Evolutionary conservation across 1,284 basidiomycete species (phyloP), one percentile per base, ranked within the genome.

Genomic region (Heterobasidion irregulare): DNA sequence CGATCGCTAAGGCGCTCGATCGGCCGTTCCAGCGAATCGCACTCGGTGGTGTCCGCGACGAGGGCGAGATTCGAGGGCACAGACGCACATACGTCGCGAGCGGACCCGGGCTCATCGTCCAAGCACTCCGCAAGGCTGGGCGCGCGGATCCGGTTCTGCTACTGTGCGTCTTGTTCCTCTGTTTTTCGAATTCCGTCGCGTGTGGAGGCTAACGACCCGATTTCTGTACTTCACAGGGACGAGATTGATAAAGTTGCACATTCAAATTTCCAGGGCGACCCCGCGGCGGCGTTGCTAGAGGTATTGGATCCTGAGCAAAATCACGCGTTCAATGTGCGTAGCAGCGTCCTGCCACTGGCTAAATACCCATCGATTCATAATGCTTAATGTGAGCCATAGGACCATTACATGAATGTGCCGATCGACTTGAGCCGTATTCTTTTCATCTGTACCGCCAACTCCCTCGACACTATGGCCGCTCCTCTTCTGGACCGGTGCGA

Each of bases 291-390:
- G 1, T 69, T 96, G 57, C 74, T 96, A 18, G 94, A 96, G 66
- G 93, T 94, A 19, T 75, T 96, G 56, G 93, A 96, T 65, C 93
- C 93, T 0, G 93, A 96, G 66, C 93, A 96, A 71, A 96, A 95
- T 62, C 81, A 86, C 64, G 79, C 84, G 0, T 95, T 95, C 70
- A 84, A 84, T 70, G 80, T 86, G 65, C 58, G 83, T 74, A 26
- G 26, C 26, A 26, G 26, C 10, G 53, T 34, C 19, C 52, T 49
- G 16, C 34, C 2, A 34, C 36, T 34, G 6, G 2, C 16, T 2
- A 18, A 18, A 18, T 18, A 18, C 35, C 43, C 7, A 16, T 53
- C 26, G 15, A 44, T 6, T 34, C 34, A 34, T 10, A 33, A 36
- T 12, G 12, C 10, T n/a, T 16, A 32, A 47, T 18, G 46, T 3